Evolutionary conservation across 2,329 filamentous ascomycete genomes (phyloP).

Genomic region (Capronia epimyces): DNA sequence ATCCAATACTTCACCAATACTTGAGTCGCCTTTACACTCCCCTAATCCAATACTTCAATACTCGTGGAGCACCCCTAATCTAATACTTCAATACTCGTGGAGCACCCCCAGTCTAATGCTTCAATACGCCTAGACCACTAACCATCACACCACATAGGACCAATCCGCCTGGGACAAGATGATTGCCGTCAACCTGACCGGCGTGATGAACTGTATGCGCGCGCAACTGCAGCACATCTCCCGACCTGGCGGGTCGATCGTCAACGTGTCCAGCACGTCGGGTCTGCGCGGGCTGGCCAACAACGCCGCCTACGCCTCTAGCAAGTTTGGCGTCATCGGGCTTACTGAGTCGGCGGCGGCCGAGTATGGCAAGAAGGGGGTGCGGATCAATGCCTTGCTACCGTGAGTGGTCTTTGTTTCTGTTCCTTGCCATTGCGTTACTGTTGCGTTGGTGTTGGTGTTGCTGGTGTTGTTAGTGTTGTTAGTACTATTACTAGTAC

Average conservation of each 20-base stretch:
- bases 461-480: too few relatives aligned
- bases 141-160: too few relatives aligned
- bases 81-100: too few relatives aligned
- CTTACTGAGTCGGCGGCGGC: constrained; percentile 39
- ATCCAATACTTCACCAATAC: too few relatives aligned
- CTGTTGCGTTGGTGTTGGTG: too few relatives aligned
- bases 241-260: constrained; percentile 34
- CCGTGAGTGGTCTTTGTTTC: constrained; percentile 29
- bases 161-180: constrained; percentile 14
- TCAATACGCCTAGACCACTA: too few relatives aligned
- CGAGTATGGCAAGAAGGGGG: constrained; percentile 32
- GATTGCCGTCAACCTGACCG: constrained; percentile 39
- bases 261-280: constrained; percentile 41
- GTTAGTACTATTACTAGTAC: too few relatives aligned
- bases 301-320: constrained; percentile 40
- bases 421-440: too few relatives aligned
- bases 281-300: constrained; percentile 34
- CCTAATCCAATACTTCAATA: too few relatives aligned
- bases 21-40: background rate
- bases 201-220: constrained; percentile 38
- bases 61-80: too few relatives aligned
- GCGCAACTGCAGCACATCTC: constrained; percentile 40
- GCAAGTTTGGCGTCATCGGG: constrained; percentile 43
- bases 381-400: constrained; percentile 36
- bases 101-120: too few relatives aligned